A percentile compares a stretch with the other conserved stretches of the same genome.
These are phyloP conservation scores for Articulospora tetracladia DNA, from an alignment of 495 filamentous ascomycete species.

Conservation along the genomic window DNA sequence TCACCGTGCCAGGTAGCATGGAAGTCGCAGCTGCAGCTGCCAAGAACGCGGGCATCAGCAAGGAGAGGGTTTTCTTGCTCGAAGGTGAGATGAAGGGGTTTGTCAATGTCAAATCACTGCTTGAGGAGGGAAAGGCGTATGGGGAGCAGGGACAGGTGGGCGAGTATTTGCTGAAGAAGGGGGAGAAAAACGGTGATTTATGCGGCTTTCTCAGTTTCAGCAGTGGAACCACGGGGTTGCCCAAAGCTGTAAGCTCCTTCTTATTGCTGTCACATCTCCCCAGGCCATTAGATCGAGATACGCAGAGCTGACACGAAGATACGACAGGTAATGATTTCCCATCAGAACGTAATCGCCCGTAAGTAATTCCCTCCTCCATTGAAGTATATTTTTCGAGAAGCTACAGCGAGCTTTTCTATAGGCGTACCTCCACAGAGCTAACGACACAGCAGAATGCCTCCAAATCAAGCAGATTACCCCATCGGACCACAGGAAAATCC, in stretches of 20 bases:
- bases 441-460: too few relatives aligned
- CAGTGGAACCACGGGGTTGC: constrained; percentile 82
- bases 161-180: constrained; percentile 31
- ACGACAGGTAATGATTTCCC: constrained; percentile 59
- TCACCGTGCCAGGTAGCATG: constrained; percentile 54
- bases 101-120: constrained; percentile 27
- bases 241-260: constrained; percentile 66
- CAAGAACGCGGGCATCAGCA: constrained; percentile 56
- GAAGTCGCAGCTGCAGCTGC: constrained; percentile 66
- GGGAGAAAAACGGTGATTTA: constrained; percentile 50
- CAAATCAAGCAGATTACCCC: constrained; percentile 37
- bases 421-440: too few relatives aligned
- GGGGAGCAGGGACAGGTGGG: constrained; percentile 26
- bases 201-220: constrained; percentile 69
- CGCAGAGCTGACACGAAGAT: too few relatives aligned
- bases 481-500: constrained; percentile 9
- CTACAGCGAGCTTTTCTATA: too few relatives aligned
- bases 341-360: constrained; percentile 61
- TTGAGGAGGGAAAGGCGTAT: constrained; percentile 17
- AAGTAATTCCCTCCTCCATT: too few relatives aligned
- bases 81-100: constrained; percentile 36
- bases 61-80: constrained; percentile 44
- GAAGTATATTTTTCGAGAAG: too few relatives aligned
- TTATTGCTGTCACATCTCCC: neutral
- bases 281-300: too few relatives aligned